Base-by-base conservation (phyloP, 2,329 filamentous ascomycete species). In the Aspergillus felis region DNA sequence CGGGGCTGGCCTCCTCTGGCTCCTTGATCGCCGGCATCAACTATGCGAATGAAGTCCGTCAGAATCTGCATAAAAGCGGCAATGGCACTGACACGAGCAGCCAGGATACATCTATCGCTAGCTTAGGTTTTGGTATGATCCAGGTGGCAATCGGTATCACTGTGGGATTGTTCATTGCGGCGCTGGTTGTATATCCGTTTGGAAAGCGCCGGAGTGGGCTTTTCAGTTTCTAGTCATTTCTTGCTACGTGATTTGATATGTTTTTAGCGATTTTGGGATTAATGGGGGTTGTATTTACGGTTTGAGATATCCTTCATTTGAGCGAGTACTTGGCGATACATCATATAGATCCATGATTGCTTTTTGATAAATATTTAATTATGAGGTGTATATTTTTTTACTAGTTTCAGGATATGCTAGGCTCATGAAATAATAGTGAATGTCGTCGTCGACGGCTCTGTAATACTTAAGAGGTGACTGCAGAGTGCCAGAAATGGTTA, bases 1-100 rank as follows among this genome's bases (percentile, higher is more conserved):
- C 79, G 1, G 83, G 84, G 2, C 71, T 87, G 17, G 81, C 83
- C 4, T 82, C 84, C 0, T 78, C 76, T 52, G 84, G 84, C 1
- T 80, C 77, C 24, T 69, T 86, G 22, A 77, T 86, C 5, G 75
- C 78, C 0, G 83, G 84, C 12, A 75, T 86, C 51, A 76, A 77
- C 10, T 81, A 78, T 20, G 82, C 84, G 3, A 77, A 85, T 60
- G 77, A 84, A 62, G 81, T 84, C 54, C 77, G 65, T 14, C 55
- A 64, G 2, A 68, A 68, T 35, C 46, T 65, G 1, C 41, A 50
- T 24, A 54, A 55, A 17, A 46, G 41, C 3, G 58, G 55, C 12
- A 63, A 53, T 8, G 49, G 48, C 7, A 38, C 59, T 4, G 38
- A 41, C 9, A 32, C 47, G 14, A 56, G 54, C 5, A 61, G 55